Conservation (phyloP, 495 filamentous ascomycete species). For the Aspergillus ellipticus region DNA sequence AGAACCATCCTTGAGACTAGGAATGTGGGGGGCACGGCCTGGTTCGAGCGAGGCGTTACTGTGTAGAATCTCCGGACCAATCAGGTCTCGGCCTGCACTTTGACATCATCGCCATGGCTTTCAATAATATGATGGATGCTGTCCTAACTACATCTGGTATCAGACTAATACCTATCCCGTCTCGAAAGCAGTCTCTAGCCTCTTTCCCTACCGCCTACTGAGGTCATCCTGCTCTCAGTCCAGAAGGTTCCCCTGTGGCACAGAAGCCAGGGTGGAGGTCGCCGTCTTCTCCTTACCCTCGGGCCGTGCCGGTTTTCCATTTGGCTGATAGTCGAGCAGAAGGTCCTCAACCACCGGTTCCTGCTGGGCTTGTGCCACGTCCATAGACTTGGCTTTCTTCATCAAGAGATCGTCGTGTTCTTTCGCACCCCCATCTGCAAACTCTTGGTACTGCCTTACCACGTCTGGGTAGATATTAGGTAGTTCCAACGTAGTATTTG, state of each 20-base stretch:
- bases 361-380: neutral
- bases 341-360: neutral
- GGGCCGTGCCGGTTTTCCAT: neutral
- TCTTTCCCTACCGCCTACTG: neutral
- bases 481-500: neutral
- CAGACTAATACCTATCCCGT: neutral
- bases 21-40: neutral
- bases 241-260: neutral
- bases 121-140: neutral
- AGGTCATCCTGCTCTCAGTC: neutral
- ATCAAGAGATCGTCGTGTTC: slow-evolving; percentile 21
- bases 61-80: neutral
- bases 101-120: slow-evolving; percentile 2
- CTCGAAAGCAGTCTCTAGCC: neutral
- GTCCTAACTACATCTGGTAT: neutral
- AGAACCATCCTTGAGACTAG: neutral
- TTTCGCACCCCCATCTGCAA: slow-evolving; percentile 23
- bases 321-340: neutral
- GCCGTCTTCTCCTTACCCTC: neutral
- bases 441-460: slow-evolving; percentile 17
- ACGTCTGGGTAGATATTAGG: neutral
- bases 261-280: neutral
- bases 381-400: slow-evolving; percentile 2
- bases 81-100: neutral
- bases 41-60: neutral